Conservation (phyloP, 2,329 filamentous ascomycete genomes). For the Arachnomyces sp. region DNA sequence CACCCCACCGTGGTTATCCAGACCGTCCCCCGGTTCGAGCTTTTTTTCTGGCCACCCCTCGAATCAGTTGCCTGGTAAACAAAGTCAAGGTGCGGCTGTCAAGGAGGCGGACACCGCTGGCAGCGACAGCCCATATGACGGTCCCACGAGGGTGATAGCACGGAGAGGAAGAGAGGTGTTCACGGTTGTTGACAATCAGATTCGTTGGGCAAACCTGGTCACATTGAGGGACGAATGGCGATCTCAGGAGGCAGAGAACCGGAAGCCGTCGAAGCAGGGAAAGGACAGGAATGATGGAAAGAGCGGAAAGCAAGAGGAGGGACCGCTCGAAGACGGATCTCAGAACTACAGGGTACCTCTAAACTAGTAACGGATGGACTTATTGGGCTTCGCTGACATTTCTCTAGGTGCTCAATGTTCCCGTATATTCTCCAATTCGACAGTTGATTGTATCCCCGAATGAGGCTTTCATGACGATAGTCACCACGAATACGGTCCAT, state of each 20-base stretch:
- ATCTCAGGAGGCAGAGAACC: conserved; percentile 21
- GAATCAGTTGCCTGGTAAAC: conserved; percentile 22
- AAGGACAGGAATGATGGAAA: not conserved
- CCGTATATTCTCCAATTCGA: conserved; percentile 71
- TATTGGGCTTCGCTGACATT: conserved; percentile 5
- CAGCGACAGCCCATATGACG: conserved; percentile 25
- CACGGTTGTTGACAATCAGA: conserved; percentile 76
- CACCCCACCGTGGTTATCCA: conserved; percentile 78
- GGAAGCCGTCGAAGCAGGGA: conserved; percentile 14
- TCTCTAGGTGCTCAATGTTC: conserved; percentile 61
- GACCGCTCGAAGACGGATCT: no score
- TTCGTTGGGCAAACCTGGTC: conserved; percentile 81
- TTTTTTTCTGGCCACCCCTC: conserved; percentile 57
- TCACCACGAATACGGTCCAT: conserved; percentile 81
- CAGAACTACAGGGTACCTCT: conserved; percentile 22
- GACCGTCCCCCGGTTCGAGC: conserved; percentile 65
- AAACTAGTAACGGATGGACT: conserved; percentile 1
- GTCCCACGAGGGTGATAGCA: conserved; percentile 58
- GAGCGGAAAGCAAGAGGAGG: conserved; percentile 12
- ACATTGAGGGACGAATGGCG: conserved; percentile 60
- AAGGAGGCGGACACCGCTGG: conserved; percentile 27
- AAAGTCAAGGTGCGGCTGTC: conserved; percentile 17
- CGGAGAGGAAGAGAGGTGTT: conserved; percentile 80
- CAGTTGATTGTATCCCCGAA: conserved; percentile 80
- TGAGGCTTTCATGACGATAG: conserved; percentile 70